Conservation (phyloP, 1,139 yeast species). For the Suhomyces kunorum region DNA sequence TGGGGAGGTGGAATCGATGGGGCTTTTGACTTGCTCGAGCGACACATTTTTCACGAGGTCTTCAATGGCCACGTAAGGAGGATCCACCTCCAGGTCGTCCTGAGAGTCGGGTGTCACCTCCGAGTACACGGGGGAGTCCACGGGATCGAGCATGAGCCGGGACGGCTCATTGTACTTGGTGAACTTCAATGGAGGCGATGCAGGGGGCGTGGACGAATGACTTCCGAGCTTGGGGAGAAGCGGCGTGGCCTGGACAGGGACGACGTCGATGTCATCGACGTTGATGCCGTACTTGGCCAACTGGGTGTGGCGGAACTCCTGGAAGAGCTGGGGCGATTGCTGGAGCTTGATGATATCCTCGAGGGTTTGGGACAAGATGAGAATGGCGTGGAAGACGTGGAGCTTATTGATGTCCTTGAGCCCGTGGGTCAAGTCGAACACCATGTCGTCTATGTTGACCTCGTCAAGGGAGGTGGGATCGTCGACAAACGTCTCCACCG, state of each 20-base stretch:
- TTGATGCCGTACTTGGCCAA: slow-evolving; percentile 24
- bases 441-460: slow-evolving; percentile 38
- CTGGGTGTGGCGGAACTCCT: slow-evolving; percentile 29
- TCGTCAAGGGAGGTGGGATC: slow-evolving; percentile 41
- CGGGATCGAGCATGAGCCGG: slow-evolving; percentile 1
- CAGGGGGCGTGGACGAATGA: slow-evolving; percentile 18
- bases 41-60: slow-evolving; percentile 20
- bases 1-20: slow-evolving; percentile 20
- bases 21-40: slow-evolving; percentile 18
- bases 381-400: slow-evolving; percentile 41
- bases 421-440: slow-evolving; percentile 33
- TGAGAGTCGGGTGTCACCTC: slow-evolving; percentile 18
- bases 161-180: slow-evolving; percentile 14
- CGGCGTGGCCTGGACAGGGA: background rate
- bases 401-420: slow-evolving; percentile 37
- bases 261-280: background rate
- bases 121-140: slow-evolving; percentile 2
- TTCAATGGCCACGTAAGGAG: slow-evolving; percentile 29
- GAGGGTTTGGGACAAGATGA: slow-evolving; percentile 33
- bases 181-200: slow-evolving; percentile 26
- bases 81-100: slow-evolving; percentile 13
- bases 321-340: slow-evolving; percentile 25
- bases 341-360: slow-evolving; percentile 39
- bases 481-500: slow-evolving; percentile 46
- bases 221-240: background rate